Conservation (phyloP, 2,329 filamentous ascomycete species). For the Paraphaeosphaeria minitans region DNA sequence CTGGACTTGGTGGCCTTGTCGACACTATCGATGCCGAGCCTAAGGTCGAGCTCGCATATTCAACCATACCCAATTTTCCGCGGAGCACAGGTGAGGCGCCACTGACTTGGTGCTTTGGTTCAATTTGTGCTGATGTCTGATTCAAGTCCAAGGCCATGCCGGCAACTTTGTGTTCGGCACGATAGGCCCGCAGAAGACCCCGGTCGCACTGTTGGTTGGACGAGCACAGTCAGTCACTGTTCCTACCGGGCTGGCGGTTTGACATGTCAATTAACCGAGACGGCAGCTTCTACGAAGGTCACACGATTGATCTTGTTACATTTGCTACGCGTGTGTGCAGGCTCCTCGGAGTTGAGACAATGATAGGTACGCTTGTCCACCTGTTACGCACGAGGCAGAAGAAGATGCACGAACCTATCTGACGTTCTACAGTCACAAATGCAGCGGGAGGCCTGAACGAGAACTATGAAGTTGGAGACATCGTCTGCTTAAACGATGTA, state of each 20-base stretch:
- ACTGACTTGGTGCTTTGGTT: background rate
- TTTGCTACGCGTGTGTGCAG: conserved; percentile 70
- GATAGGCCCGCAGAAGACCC: conserved; percentile 58
- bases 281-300: conserved; percentile 69
- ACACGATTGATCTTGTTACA: conserved; percentile 65
- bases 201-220: conserved; percentile 67
- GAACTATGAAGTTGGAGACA: conserved; percentile 67
- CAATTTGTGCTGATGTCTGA: conserved; percentile 9
- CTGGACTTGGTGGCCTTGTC: conserved; percentile 66
- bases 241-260: background rate
- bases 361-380: conserved; percentile 55
- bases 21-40: conserved; percentile 58
- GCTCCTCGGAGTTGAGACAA: conserved; percentile 63
- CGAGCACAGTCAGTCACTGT: conserved; percentile 63
- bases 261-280: conserved; percentile 19
- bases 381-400: background rate
- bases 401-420: conserved; percentile 14
- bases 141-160: conserved; percentile 62
- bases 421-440: conserved; percentile 61
- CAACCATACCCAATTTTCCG: conserved; percentile 66
- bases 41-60: conserved; percentile 61
- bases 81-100: conserved; percentile 61
- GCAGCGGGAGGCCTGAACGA: conserved; percentile 69
- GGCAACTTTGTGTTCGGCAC: conserved; percentile 69
- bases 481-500: conserved; percentile 69